Conservation (phyloP, 1,284 basidiomycete genomes). For the Cystobasidium slooffiae region DNA sequence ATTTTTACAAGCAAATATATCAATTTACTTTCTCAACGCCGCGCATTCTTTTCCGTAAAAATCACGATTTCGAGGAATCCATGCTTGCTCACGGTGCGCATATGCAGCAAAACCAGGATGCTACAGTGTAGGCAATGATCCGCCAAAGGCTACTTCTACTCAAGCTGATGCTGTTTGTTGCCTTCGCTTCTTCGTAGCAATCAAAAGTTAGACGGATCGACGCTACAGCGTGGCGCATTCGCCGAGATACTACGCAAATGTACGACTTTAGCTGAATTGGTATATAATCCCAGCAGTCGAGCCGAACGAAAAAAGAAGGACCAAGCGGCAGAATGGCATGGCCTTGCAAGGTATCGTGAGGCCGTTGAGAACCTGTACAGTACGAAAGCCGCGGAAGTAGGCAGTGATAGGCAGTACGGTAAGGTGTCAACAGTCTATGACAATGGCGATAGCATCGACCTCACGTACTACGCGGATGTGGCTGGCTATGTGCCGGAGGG, state of each 20-base stretch:
- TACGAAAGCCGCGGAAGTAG: background rate
- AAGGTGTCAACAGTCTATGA: conserved; percentile 82
- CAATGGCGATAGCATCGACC: conserved; percentile 64
- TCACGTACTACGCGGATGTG: conserved; percentile 80
- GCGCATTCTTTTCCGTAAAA: conserved; percentile 71
- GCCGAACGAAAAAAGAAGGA: background rate
- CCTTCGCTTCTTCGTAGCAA: too few species aligned
- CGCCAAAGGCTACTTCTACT: background rate
- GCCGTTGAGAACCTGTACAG: conserved; percentile 49
- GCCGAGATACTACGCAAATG: conserved; percentile 64
- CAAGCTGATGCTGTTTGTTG: background rate
- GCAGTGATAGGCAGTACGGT: conserved; percentile 69
- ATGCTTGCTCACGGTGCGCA: conserved; percentile 41
- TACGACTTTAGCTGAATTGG: conserved; percentile 61
- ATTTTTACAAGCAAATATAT: conserved; percentile 77
- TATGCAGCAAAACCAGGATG: conserved; percentile 14
- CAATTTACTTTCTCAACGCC: conserved; percentile 71
- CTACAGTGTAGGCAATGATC: background rate
- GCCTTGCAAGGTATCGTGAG: conserved; percentile 59
- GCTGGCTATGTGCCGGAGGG: conserved; percentile 54
- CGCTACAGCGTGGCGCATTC: conserved; percentile 5
- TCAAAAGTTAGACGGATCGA: background rate
- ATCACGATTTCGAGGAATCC: conserved; percentile 68
- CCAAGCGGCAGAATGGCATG: conserved; percentile 56
- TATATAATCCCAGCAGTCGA: conserved; percentile 7